Evolutionary conservation across 129 eudicot species (phyloP).

Genomic region (Smallanthus sonchifolius): DNA sequence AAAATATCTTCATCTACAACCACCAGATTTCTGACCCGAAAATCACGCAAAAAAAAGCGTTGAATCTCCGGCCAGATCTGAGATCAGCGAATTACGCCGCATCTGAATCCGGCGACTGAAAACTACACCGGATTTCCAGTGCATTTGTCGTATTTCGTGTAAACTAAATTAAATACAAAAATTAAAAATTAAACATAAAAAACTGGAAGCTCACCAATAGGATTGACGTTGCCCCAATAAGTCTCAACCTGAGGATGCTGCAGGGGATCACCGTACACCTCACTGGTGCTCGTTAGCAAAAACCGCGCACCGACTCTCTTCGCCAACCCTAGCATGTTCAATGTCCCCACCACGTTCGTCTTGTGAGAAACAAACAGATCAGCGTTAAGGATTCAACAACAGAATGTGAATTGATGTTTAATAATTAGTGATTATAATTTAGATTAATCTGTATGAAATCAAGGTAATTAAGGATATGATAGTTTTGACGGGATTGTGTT

Average conservation of each 20-base stretch:
- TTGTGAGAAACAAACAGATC: conserved; percentile 11
- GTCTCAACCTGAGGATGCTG: conserved; percentile 92
- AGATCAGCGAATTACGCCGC: not conserved
- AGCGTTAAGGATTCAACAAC: conserved; percentile 16
- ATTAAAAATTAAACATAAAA: not conserved
- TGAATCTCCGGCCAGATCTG: conserved; percentile 4
- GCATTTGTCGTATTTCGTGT: not conserved
- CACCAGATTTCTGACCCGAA: not conserved
- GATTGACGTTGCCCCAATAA: conserved; percentile 96
- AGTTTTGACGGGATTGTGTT: conserved; percentile 81
- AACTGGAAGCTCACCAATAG: conserved; percentile 51
- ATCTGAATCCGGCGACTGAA: too few species aligned
- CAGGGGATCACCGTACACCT: conserved; percentile 93
- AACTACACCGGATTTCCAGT: not conserved
- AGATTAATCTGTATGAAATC: not conserved
- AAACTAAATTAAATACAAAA: too few species aligned
- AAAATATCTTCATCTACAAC: not conserved
- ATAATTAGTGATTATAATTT: not conserved
- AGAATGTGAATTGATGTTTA: not conserved
- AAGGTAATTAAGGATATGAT: conserved; percentile 67
- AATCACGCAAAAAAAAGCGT: not conserved
- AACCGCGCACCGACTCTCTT: conserved; percentile 31
- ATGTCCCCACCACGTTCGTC: conserved; percentile 41
- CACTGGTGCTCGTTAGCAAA: conserved; percentile 51
- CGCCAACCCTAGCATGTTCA: conserved; percentile 37